Base-by-base conservation (phyloP, 495 filamentous ascomycete genomes). In the Talaromyces ruber region DNA sequence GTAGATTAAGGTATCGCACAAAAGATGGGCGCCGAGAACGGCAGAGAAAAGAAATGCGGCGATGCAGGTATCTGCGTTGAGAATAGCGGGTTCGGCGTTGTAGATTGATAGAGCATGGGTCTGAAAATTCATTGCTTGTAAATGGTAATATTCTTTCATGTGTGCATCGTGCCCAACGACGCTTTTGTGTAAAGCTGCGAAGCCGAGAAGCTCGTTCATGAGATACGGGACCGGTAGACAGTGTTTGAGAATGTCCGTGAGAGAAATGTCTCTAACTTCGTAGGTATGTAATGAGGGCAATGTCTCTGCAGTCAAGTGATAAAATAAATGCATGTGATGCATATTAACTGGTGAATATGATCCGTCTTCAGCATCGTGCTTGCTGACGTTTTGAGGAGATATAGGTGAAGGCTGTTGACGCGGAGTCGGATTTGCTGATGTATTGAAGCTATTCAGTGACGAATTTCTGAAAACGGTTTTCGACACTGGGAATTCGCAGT, bases 1-100 rank as follows among this genome's bases (percentile, higher is more conserved):
- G 50, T 67, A 68, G 30, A 67, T 47, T 0, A 68, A 39, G 3
- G 67, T 71, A 51, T 84, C 78, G 67, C 70, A 80, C 32, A 86
- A 75, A 28, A 74, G 66, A 39, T 82, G 78, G 9, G 80, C 58
- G 0, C 78, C 81, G 0, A 83, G 54, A 11, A 76, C 9, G 1
- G 70, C 67, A 1, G 81, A 78, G 61, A 84, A 86, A n/a, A 84
- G 53, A 52, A 83, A 79, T 3, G 72, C 59, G 0, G 77, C 69
- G 6, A 79, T 63, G 50, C 79, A 76, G n/a, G 70, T 79, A 3
- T 76, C 68, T 1, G 65, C 61, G 6, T 65, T 70, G 0, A 74
- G 32, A 1, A 70, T 63, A 11, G 53, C 56, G 3, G 60, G 55
- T 5, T 56, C 58, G 4, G 55, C 65, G 63, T 81, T 80, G 68